Evolutionary conservation across 1,284 basidiomycete species (phyloP), one percentile per base, ranked within the genome.

Genomic region (Leucoagaricus sp.): DNA sequence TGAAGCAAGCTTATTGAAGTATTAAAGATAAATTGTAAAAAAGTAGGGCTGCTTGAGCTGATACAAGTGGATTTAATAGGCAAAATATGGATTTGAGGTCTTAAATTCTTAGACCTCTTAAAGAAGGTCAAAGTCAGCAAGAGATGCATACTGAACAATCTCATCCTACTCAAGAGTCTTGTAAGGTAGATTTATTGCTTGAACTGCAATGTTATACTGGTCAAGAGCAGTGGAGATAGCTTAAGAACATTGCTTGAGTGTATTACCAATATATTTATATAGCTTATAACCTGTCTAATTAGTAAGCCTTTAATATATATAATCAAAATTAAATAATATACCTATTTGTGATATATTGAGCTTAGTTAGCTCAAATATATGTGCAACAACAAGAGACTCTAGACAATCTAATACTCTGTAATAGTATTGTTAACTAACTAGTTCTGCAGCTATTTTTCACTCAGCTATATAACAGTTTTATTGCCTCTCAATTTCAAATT

Each of bases 91-190:
- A 38, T 38, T n/a, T n/a, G n/a, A n/a, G 36, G 12, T n/a, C 6
- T 33, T 6, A 33, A n/a, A 38, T 10, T 38, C 13, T 38, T 5
- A n/a, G 4, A 4, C 17, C 36, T n/a, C 64, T 4, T 61, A 58
- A 1, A 76, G 64, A 1, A 75, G 60, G 34, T 71, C 68, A 41
- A 75, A 74, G 17, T 75, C 67, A 1, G 66, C 63, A 0, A 74
- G 60, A 19, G 69, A 70, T 0, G 59, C 58, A 52, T 69, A 68
- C 10, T 68, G 58, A 3, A 68, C 58, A 6, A 74, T 61, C 55
- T n/a, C n/a, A n/a, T n/a, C n/a, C 63, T 67, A 72, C 4, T 50
- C 13, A 6, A 72, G 60, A 4, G 36, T 26, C 5, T 44, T 58
- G 0, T 33, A 53, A 10, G 55, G 60, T 8, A 60, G 65, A 9